phyloP scores from a whole-genome alignment of 768 basidiomycete genomes.

The Cubamyces lactineus region DNA sequence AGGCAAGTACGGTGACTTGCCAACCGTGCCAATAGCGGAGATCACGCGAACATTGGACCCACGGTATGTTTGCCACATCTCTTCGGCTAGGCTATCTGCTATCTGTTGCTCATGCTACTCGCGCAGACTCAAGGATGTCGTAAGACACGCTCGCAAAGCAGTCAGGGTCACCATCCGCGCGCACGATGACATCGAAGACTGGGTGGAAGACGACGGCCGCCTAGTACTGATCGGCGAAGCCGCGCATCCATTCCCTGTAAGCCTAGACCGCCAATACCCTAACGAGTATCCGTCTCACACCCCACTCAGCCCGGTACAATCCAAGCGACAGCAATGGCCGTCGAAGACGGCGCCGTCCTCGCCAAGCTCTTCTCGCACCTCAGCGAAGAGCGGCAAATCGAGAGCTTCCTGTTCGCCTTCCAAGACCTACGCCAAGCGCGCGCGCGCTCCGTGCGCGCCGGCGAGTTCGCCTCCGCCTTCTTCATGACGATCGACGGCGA shows the following conservation, averaged over 20 bases:
- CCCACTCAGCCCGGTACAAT: constrained; percentile 35
- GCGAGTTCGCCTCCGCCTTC: constrained; percentile 29
- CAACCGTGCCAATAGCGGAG: neutral
- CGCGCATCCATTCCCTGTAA: constrained; percentile 41
- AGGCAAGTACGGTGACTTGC: constrained; percentile 14
- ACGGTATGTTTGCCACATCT: neutral
- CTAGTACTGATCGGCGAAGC: constrained; percentile 40
- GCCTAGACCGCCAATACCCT: constrained; percentile 7
- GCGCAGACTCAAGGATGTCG: constrained; percentile 27
- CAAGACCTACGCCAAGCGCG: constrained; percentile 39
- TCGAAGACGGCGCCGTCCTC: constrained; percentile 44
- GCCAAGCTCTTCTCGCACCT: constrained; percentile 43
- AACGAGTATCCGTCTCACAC: neutral
- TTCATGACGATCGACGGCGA: constrained; percentile 29
- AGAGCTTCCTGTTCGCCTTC: constrained; percentile 37
- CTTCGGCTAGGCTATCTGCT: neutral
- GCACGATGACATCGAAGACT: constrained; percentile 33
- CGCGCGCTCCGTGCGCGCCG: neutral
- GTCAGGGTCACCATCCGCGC: constrained; percentile 26
- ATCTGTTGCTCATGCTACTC: neutral
- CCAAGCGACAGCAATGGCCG: constrained; percentile 40
- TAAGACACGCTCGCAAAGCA: constrained; percentile 15
- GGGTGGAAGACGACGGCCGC: constrained; percentile 37
- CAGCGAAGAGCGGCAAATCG: constrained; percentile 35
- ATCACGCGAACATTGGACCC: constrained; percentile 2